Evolutionary conservation across 495 filamentous ascomycete species (phyloP).

Genomic region (Gamarada debralockiae): DNA sequence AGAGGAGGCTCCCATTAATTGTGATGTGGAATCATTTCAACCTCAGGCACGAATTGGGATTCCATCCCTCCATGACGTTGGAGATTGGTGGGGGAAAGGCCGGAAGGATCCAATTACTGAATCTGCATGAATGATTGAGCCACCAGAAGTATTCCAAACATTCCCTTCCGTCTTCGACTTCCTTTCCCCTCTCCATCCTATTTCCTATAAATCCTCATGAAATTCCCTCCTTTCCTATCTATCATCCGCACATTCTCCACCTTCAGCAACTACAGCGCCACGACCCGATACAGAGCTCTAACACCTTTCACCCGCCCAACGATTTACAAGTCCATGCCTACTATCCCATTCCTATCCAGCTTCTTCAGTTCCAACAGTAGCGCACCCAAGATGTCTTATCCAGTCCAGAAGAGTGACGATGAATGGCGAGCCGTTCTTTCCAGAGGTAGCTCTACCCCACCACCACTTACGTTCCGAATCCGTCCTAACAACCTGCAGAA

Average conservation of each 20-base stretch:
- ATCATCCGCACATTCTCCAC: conserved; percentile 26
- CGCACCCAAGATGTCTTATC: conserved; percentile 66
- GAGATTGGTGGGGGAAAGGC: conserved; percentile 1
- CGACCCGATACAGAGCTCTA: conserved; percentile 18
- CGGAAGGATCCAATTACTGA: too few species aligned
- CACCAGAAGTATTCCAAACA: conserved; percentile 14
- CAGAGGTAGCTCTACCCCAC: conserved; percentile 49
- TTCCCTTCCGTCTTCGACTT: not conserved
- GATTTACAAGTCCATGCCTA: conserved; percentile 28
- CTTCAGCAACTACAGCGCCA: conserved; percentile 22
- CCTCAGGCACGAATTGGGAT: not conserved
- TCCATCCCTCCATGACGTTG: conserved; percentile 3
- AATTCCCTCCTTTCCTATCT: conserved; percentile 18
- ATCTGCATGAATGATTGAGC: too few species aligned
- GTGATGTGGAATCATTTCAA: too few species aligned
- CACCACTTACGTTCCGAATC: not conserved
- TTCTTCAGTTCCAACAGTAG: conserved; percentile 60
- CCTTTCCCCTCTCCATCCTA: not conserved
- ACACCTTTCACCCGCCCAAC: conserved; percentile 18
- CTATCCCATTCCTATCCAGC: conserved; percentile 72
- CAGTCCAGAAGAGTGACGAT: conserved; percentile 71
- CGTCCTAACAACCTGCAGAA: conserved; percentile 48
- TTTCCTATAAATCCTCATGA: conserved; percentile 23
- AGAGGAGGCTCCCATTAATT: too few species aligned
- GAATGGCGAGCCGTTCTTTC: conserved; percentile 87